A percentile compares a stretch with the other conserved stretches of the same genome.
These are phyloP conservation scores for Selaginella tamariscina DNA, from an alignment of 75 land plant genomes.

Conservation along the genomic window DNA sequence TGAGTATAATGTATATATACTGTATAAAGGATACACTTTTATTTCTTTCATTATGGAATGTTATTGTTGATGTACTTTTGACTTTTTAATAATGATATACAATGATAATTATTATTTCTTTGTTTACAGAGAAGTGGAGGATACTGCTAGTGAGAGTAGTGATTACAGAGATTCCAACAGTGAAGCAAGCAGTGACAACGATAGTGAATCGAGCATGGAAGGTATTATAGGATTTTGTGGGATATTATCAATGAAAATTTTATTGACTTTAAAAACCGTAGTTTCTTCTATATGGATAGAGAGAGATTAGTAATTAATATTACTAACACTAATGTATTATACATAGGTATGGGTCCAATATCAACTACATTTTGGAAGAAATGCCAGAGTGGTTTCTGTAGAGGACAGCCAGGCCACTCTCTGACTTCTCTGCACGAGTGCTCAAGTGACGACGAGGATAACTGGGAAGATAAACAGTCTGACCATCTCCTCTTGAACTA, in stretches of 20 bases:
- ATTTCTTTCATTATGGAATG: neutral
- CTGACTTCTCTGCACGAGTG: neutral
- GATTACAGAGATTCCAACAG: slow-evolving; percentile 27
- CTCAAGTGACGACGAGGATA: neutral
- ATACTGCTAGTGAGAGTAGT: slow-evolving; percentile 8
- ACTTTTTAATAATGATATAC: neutral
- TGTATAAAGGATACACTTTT: too few species aligned
- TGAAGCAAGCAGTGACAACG: slow-evolving; percentile 35
- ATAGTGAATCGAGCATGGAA: slow-evolving; percentile 15
- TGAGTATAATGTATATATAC: too few species aligned
- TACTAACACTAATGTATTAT: too few species aligned
- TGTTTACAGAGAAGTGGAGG: too few species aligned
- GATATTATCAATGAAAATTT: too few species aligned
- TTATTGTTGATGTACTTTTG: neutral
- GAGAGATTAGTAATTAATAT: slow-evolving; percentile 15
- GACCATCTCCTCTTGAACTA: neutral
- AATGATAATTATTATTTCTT: too few species aligned
- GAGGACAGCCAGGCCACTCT: neutral
- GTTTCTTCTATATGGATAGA: slow-evolving; percentile 11
- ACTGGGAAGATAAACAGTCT: neutral
- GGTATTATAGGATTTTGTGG: too few species aligned
- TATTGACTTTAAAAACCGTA: too few species aligned
- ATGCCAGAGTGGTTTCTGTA: neutral
- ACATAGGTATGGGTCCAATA: neutral
- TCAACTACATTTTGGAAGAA: neutral